Evolutionary conservation across 345 rosid genomes (phyloP).

Genomic region (Ricinus communis): DNA sequence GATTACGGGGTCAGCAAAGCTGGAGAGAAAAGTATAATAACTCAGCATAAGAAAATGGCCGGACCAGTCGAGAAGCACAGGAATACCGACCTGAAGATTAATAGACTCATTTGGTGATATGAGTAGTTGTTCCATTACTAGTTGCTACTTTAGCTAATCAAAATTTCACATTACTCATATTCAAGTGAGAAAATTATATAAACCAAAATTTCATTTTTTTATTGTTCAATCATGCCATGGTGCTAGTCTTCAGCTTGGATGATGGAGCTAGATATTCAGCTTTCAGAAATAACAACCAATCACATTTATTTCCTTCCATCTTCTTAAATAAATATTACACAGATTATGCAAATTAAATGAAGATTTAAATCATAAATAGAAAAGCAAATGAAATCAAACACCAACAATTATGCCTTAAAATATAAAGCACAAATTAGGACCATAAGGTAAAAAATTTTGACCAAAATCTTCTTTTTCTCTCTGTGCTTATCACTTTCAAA

Average conservation of each 20-base stretch:
- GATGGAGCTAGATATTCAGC: no score
- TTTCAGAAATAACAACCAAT: not conserved
- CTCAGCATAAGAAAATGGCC: slow-evolving; percentile 84
- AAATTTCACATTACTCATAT: not conserved
- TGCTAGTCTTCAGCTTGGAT: not conserved
- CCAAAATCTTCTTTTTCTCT: not conserved
- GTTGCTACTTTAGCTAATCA: not conserved
- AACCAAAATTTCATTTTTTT: not conserved
- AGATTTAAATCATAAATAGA: no score
- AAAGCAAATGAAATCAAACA: not conserved
- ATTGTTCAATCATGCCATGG: not conserved
- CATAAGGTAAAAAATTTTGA: not conserved
- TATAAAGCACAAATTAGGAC: not conserved
- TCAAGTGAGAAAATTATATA: not conserved
- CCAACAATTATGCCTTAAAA: no score
- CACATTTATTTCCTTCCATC: not conserved
- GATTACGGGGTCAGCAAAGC: slow-evolving; percentile 65
- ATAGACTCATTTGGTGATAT: not conserved
- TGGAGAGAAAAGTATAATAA: slow-evolving; percentile 75
- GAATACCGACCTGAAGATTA: slow-evolving; percentile 62
- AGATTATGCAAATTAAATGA: not conserved
- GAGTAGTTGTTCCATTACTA: not conserved
- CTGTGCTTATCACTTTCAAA: no score
- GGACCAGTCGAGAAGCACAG: slow-evolving; percentile 79
- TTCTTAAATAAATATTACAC: not conserved